phyloP scores from a whole-genome alignment of 805 yeast species.

The Yarrowia hollandica region DNA sequence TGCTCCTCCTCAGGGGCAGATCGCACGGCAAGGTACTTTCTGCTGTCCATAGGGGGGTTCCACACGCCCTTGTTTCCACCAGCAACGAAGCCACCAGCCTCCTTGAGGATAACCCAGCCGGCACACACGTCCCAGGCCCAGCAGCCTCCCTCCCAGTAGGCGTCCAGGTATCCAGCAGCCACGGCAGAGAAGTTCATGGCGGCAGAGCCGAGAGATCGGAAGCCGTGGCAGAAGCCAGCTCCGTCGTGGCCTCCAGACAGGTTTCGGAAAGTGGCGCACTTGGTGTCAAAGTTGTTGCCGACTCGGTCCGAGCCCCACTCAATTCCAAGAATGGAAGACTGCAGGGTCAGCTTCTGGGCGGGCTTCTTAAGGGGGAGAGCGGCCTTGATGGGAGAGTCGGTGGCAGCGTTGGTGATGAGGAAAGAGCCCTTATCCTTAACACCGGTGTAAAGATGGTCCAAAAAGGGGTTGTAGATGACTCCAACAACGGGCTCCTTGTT shows the following conservation, averaged over 20 bases:
- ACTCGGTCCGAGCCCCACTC: conserved; percentile 64
- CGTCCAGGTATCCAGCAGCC: conserved; percentile 59
- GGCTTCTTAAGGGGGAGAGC: conserved; percentile 43
- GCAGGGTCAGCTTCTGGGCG: conserved; percentile 47
- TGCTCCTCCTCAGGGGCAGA: conserved; percentile 49
- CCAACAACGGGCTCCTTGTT: conserved; percentile 56
- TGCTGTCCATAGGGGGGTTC: conserved; percentile 51
- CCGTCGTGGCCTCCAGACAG: conserved; percentile 48
- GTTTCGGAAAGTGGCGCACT: conserved; percentile 50
- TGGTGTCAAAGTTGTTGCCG: conserved; percentile 52
- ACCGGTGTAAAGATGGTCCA: conserved; percentile 54
- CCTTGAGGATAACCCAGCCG: conserved; percentile 61
- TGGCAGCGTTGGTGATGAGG: conserved; percentile 45
- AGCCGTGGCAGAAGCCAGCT: conserved; percentile 63
- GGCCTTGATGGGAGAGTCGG: conserved; percentile 5
- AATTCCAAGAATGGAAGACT: conserved; percentile 55
- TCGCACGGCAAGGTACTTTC: conserved; percentile 60
- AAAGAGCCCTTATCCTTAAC: conserved; percentile 57
- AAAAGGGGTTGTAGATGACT: conserved; percentile 63
- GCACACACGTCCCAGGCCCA: conserved; percentile 72
- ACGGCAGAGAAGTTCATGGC: conserved; percentile 61
- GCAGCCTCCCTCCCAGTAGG: conserved; percentile 73
- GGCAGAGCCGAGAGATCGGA: conserved; percentile 62
- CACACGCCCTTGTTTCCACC: conserved; percentile 54
- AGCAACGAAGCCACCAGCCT: conserved; percentile 60